Conservation (phyloP, 495 filamentous ascomycete genomes). For the Apiosordaria backusii region DNA sequence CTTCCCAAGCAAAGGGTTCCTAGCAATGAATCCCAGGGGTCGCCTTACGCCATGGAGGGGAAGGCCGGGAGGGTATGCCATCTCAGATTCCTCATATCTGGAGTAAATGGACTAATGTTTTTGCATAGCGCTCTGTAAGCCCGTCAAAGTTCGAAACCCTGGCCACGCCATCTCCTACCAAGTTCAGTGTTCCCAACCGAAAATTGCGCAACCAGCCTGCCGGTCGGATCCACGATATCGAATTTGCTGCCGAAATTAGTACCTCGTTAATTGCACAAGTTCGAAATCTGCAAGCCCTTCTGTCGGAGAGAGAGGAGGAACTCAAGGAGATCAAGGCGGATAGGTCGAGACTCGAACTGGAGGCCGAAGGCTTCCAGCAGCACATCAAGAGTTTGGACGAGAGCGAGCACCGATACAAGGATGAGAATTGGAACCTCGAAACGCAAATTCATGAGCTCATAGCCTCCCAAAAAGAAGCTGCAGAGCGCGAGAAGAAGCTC, state of each 20-base stretch:
- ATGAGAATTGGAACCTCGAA: slow-evolving; percentile 96
- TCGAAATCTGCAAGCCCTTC: slow-evolving; percentile 75
- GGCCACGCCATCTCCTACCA: slow-evolving; percentile 83
- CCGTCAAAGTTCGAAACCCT: slow-evolving; percentile 80
- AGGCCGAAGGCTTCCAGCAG: slow-evolving; percentile 73
- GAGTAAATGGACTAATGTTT: slow-evolving; percentile 23
- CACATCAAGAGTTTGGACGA: slow-evolving; percentile 80
- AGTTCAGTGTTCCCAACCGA: slow-evolving; percentile 76
- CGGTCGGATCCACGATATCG: slow-evolving; percentile 84
- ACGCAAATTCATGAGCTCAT: slow-evolving; percentile 80
- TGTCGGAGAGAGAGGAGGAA: slow-evolving; percentile 82
- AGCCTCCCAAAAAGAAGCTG: slow-evolving; percentile 62
- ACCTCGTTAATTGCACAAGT: slow-evolving; percentile 86
- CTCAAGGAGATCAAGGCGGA: slow-evolving; percentile 70
- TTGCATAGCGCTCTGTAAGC: slow-evolving; percentile 59
- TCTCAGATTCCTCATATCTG: neutral
- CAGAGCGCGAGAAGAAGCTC: slow-evolving; percentile 77
- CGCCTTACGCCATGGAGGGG: slow-evolving; percentile 58
- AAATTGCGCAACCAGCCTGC: slow-evolving; percentile 88
- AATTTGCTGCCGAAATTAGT: slow-evolving; percentile 93
- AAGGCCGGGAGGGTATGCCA: slow-evolving; percentile 51
- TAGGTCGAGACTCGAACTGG: slow-evolving; percentile 72
- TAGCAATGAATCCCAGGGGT: slow-evolving; percentile 60
- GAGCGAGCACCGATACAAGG: slow-evolving; percentile 90
- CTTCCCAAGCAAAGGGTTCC: slow-evolving; percentile 76